Evolutionary conservation across 257 asterid genomes (phyloP), one percentile per base, ranked within the genome.

Genomic region (Salvia hispanica): DNA sequence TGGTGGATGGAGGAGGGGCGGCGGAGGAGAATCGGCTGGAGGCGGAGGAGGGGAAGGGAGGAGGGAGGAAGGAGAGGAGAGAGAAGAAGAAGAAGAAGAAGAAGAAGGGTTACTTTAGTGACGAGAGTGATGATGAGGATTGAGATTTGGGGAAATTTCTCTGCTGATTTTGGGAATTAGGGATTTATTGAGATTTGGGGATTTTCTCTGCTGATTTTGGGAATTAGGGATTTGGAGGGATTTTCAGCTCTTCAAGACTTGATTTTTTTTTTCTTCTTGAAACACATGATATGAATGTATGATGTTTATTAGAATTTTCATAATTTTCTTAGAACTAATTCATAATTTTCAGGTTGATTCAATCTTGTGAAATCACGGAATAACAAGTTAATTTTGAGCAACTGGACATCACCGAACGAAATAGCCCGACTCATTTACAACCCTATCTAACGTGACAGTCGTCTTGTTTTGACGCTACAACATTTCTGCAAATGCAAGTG

Each of bases 111-210:
- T 93, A 93, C 79, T 93, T 93, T 52, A 93, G 96, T 70, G 96
- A 88, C 74, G 97, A 93, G 84, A 93, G 96, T 70, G 97, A 84
- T 28, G 95, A 90, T 0, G 99, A 93, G 5, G 96, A 86, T 67
- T 84, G 84, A 76, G 51, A 37, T 4, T 58, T 9, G 8, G 31
- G 8, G 59, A 3, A 59, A 25, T 34, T 3, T 15, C 14, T 62
- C 46, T 25, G 37, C 16, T 0, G 33, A 5, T 15, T 59, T 13
- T 39, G 3, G 3, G n/a, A n/a, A n/a, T n/a, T n/a, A n/a, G n/a
- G n/a, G n/a, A n/a, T n/a, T n/a, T n/a, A 86, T 67, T 84, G 84
- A 76, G 51, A 37, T 4, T 58, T 9, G 8, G 31, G 8, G 59
- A 3, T 39, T 34, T 3, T 15, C 14, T 62, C 46, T 25, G 37